Conservation (phyloP, 2,329 filamentous ascomycete genomes). For the Rhynchosporium secalis region DNA sequence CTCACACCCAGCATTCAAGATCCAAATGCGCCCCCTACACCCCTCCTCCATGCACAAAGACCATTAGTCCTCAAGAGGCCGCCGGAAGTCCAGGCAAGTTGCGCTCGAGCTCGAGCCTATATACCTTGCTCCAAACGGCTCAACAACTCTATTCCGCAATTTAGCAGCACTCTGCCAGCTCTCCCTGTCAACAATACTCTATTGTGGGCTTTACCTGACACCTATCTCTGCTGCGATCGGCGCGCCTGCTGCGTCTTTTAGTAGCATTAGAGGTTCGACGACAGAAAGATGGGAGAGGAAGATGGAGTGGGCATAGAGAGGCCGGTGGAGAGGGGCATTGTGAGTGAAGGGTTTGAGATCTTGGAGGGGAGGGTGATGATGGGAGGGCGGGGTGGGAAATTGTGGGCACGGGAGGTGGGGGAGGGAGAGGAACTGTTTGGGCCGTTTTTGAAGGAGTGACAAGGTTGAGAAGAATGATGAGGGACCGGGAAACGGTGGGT, state of each 20-base stretch:
- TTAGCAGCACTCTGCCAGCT: slow-evolving; percentile 8
- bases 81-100: too few species aligned
- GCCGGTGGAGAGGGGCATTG: background rate
- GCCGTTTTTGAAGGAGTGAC: background rate
- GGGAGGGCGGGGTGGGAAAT: background rate
- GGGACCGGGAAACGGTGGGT: background rate
- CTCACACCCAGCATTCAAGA: background rate
- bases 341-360: slow-evolving; percentile 1
- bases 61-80: background rate
- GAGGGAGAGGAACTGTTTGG: slow-evolving; percentile 3
- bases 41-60: background rate
- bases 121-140: slow-evolving; percentile 14
- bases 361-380: background rate
- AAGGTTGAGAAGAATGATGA: background rate
- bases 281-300: too few species aligned
- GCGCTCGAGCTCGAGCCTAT: background rate
- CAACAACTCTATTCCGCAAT: background rate
- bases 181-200: background rate
- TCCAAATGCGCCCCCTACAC: background rate
- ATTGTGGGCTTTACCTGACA: slow-evolving; percentile 6
- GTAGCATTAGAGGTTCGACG: background rate
- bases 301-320: background rate
- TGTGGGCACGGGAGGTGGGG: background rate
- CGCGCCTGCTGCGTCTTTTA: slow-evolving; percentile 1
- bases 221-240: slow-evolving; percentile 4